A percentile compares a stretch with the other conserved stretches of the same genome.
phyloP scores from a whole-genome alignment of 2,329 filamentous ascomycete genomes.

The Colletotrichum destructivum region DNA sequence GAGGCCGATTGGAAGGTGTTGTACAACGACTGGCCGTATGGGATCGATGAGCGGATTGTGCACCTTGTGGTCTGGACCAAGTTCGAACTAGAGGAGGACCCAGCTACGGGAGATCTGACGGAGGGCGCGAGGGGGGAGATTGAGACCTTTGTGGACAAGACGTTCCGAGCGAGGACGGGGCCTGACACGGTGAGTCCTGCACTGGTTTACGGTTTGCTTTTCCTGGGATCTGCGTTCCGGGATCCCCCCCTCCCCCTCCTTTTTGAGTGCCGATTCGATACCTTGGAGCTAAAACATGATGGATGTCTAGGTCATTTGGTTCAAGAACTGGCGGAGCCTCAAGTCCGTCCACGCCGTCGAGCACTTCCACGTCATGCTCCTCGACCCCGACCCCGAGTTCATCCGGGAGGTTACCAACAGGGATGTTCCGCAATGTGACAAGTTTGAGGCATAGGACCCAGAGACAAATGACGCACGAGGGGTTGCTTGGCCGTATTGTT shows the following conservation, averaged over 20 bases:
- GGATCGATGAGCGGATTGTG: constrained; percentile 81
- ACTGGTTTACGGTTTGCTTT: neutral
- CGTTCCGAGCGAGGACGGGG: constrained; percentile 73
- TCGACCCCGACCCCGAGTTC: constrained; percentile 79
- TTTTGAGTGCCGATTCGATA: neutral
- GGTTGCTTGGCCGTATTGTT: neutral
- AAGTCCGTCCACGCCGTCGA: constrained; percentile 91
- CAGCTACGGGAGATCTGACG: constrained; percentile 76
- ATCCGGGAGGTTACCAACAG: constrained; percentile 79
- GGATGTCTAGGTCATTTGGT: constrained; percentile 71
- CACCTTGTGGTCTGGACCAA: constrained; percentile 96
- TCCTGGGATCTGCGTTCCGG: neutral
- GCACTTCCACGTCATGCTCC: constrained; percentile 96
- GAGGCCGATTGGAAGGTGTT: constrained; percentile 79
- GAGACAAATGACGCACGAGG: neutral
- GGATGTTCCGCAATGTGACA: constrained; percentile 77
- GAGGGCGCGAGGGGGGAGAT: constrained; percentile 74
- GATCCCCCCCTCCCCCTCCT: neutral
- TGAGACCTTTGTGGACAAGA: constrained; percentile 77
- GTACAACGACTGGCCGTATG: constrained; percentile 96
- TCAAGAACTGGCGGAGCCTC: constrained; percentile 89
- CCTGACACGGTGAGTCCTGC: constrained; percentile 54
- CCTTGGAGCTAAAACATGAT: neutral
- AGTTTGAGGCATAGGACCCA: constrained; percentile 44
- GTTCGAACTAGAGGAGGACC: constrained; percentile 82